Base-by-base conservation (phyloP, 768 basidiomycete species). In the Boletus fagicola region DNA sequence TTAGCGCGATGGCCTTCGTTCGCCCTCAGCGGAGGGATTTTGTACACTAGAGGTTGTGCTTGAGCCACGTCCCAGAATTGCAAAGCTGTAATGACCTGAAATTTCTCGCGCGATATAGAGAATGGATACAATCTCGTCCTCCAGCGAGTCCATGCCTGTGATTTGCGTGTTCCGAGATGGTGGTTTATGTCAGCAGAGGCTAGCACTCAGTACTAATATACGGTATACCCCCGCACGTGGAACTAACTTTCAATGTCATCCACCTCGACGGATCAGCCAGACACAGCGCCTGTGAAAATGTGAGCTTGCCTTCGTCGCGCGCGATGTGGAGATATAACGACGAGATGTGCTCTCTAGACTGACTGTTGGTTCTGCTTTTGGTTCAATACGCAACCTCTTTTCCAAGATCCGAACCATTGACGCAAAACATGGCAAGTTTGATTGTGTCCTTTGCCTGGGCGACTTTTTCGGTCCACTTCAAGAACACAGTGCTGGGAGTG, bases 381-480 rank as follows among this genome's bases (percentile, higher is more conserved):
- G 94, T 28, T 82, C 83, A 1, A 84, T 97, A 66, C 73, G 78
- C 33, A 80, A 84, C n/a, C 78, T 95, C 30, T 87, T 92, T 65
- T 71, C 82, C 56, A 97, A 94, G 77, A 81, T 98, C 65, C 86
- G 83, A 58, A 75, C 83, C 30, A 92, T 97, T 62, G 86, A 98
- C 75, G 79, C 84, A 53, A 97, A 96, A 75, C 91, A 97, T 72
- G 94, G 94, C 59, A 91, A 90, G 69, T 98, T 98, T 68, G 90
- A 93, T 67, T 80, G 92, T 54, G 81, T 87, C 8, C 78, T 94
- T 51, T 92, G 90, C 63, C 76, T 78, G 8, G 92, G 92, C n/a
- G 89, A 93, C 72, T 94, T 94, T 74, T 92, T 94, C 72, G 88
- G 88, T 6, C 79, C 79, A 2, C 66, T 76, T n/a, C 75, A 74